Conservation (phyloP, 1,284 basidiomycete species). For the Leccinum glutinopallens region DNA sequence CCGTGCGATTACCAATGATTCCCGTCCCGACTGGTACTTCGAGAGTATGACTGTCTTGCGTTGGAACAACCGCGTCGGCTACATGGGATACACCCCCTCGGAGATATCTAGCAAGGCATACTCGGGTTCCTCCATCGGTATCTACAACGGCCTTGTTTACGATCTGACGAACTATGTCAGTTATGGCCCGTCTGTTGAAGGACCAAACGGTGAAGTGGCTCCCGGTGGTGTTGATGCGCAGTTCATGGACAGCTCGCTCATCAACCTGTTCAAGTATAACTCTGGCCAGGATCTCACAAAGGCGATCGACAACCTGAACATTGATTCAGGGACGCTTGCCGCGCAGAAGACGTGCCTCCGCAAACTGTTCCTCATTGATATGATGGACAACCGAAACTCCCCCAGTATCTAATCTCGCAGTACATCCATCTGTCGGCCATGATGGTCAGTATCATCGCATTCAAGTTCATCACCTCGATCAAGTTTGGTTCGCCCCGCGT, state of each 20-base stretch:
- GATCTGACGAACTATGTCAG: conserved; percentile 85
- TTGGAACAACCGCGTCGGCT: conserved; percentile 86
- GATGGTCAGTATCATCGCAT: conserved; percentile 4
- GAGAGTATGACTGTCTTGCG: conserved; percentile 91
- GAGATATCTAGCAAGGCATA: conserved; percentile 75
- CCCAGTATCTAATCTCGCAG: not conserved
- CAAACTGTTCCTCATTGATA: conserved; percentile 2
- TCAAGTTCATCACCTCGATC: conserved; percentile 4
- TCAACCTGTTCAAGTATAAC: conserved; percentile 42
- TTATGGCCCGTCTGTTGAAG: conserved; percentile 54
- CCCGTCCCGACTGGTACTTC: conserved; percentile 95
- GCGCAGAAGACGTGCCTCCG: conserved; percentile 1
- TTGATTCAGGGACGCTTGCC: not conserved
- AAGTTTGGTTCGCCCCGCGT: not conserved
- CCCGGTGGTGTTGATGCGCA: conserved; percentile 45
- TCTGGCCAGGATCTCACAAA: not conserved
- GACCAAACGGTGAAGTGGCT: conserved; percentile 65
- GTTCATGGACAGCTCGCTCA: not conserved
- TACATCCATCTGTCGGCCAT: not conserved
- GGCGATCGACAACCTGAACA: conserved; percentile 61
- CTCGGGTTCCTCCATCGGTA: conserved; percentile 68
- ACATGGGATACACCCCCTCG: conserved; percentile 84
- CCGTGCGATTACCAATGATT: conserved; percentile 84
- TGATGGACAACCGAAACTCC: conserved; percentile 1
- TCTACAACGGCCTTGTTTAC: conserved; percentile 87